Evolutionary conservation across 192 early-diverging fungal genomes (phyloP).

Genomic region (Haplosporangium gracile): DNA sequence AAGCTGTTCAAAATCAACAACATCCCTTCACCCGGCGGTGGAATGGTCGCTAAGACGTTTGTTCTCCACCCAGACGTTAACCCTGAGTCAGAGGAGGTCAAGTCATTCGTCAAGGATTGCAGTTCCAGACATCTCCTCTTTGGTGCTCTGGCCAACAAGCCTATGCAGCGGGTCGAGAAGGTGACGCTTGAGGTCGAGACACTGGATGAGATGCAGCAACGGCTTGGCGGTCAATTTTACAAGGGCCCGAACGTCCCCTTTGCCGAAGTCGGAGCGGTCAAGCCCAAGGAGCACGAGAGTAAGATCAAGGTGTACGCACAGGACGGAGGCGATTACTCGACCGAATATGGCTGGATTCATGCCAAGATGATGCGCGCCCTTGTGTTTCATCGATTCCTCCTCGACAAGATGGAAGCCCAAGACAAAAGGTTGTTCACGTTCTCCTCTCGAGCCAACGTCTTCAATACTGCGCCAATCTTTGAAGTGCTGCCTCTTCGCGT

Average conservation of each 20-base stretch:
- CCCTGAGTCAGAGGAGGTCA: constrained; percentile 53
- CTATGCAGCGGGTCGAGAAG: constrained; percentile 21
- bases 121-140: constrained; percentile 53
- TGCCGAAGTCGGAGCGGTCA: constrained; percentile 3
- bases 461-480: constrained; percentile 43
- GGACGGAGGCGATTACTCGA: constrained; percentile 27
- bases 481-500: constrained; percentile 44
- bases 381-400: constrained; percentile 55
- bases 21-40: constrained; percentile 64
- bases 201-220: constrained; percentile 55
- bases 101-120: constrained; percentile 59
- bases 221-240: constrained; percentile 37
- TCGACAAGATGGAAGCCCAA: constrained; percentile 28
- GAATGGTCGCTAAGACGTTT: constrained; percentile 44
- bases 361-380: constrained; percentile 64
- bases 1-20: constrained; percentile 57
- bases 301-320: constrained; percentile 14
- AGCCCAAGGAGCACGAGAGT: neutral
- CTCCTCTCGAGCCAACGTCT: constrained; percentile 8
- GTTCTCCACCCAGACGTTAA: constrained; percentile 61
- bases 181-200: constrained; percentile 55
- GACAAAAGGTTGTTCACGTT: constrained; percentile 25
- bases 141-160: constrained; percentile 37
- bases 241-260: constrained; percentile 19
- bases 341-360: constrained; percentile 55